Conservation (phyloP, 2,329 filamentous ascomycete genomes). For the Exutisphaerella laricina region DNA sequence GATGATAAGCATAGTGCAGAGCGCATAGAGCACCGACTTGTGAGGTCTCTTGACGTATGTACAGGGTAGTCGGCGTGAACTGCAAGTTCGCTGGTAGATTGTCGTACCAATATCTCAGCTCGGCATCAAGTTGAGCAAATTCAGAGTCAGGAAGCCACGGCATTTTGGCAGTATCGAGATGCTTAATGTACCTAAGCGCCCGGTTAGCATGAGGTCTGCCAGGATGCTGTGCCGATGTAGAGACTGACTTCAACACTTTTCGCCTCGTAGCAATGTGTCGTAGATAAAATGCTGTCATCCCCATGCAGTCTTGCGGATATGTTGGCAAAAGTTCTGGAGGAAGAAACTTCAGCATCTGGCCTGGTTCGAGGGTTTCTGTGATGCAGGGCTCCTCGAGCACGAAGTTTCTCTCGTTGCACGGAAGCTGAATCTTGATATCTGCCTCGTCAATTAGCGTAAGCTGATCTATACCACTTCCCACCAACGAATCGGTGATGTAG, state of each 20-base stretch:
- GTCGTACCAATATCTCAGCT: conserved; percentile 21
- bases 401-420: conserved; percentile 24
- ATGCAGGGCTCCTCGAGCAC: conserved; percentile 24
- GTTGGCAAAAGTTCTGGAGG: conserved; percentile 18
- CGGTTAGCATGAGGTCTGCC: no score
- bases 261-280: conserved; percentile 22
- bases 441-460: conserved; percentile 23
- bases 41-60: conserved; percentile 24
- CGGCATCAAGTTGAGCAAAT: conserved; percentile 22
- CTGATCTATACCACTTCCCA: conserved; percentile 24
- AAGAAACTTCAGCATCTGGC: conserved; percentile 20
- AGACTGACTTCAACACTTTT: conserved; percentile 20
- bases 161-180: conserved; percentile 20
- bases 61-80: conserved; percentile 22
- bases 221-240: no score
- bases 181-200: conserved; percentile 20
- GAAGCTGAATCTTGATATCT: conserved; percentile 25
- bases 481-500: conserved; percentile 23
- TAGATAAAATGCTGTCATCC: conserved; percentile 23
- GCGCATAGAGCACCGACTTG: conserved; percentile 22
- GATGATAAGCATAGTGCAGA: conserved; percentile 23
- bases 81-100: conserved; percentile 23
- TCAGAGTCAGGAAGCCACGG: conserved; percentile 23
- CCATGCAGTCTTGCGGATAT: conserved; percentile 24
- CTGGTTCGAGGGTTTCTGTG: conserved; percentile 21